Base-by-base conservation (phyloP, 768 basidiomycete genomes). In the Chalciporus sphaerocephalus region DNA sequence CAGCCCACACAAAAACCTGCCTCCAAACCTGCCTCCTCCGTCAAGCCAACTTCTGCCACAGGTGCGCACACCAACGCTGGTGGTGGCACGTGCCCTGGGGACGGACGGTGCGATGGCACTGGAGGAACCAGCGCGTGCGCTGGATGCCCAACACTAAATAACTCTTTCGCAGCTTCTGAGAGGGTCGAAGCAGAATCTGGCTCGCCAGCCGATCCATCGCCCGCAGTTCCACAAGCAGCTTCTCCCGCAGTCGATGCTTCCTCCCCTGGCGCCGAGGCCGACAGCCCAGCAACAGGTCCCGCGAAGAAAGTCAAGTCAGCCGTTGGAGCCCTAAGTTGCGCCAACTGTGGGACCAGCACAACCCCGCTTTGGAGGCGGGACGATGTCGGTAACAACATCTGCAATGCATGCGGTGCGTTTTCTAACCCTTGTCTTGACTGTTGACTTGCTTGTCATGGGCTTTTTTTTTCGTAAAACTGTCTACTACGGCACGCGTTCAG, bases 61-160 rank as follows among this genome's bases (percentile, higher is more conserved):
- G 61, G 69, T 53, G 61, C 60, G 54, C 68, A 57, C 55, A 44
- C 52, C 56, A 58, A 48, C 44, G 40, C 51, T 60, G 48, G 56
- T 46, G 62, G 64, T 24, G 86, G 87, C 51, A 94, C 94, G n/a
- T 99, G 96, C 68, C 96, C 96, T 4, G 96, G 96, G 46, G 96
- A 97, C 69, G 96, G 96, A 25, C 80, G 90, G 55, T 99, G 96
- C 70, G 92, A 99, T 69, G 96, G 96, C 54, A 94, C 91, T 11
- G 96, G 96, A 57, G 96, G 96, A 42, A 83, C 92, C 53, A 81
- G 81, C 48, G 85, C 90, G 51, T 99, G 96, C 67, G 80, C 85
- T 53, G 96, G 96, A 36, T 99, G 96, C 66, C 96, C 96, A 11
- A 94, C 95, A 24, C 92, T 83, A 71, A 99, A 97, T 74, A 99